A percentile compares a stretch with the other conserved stretches of the same genome.
Conservation (phyloP, 1,284 basidiomycete genomes). For the Tremellales sp. region DNA sequence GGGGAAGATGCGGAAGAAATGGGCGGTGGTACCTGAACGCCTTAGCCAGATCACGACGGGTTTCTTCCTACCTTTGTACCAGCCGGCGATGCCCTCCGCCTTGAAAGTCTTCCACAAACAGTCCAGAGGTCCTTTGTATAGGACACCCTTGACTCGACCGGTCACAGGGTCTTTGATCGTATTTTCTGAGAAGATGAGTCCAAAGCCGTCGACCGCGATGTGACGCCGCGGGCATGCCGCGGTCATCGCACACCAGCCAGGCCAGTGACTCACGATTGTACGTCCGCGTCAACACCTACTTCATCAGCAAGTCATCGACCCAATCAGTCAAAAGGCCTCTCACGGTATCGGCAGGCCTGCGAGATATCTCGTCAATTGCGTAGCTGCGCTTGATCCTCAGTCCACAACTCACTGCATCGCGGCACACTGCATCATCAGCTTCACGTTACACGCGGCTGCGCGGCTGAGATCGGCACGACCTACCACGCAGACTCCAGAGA, state of each 20-base stretch:
- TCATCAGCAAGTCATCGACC: slow-evolving; percentile 2
- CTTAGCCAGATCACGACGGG: not conserved
- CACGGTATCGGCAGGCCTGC: slow-evolving; percentile 34
- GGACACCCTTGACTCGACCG: slow-evolving; percentile 67
- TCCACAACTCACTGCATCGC: slow-evolving; percentile 74
- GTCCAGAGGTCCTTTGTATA: slow-evolving; percentile 90
- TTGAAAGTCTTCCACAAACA: slow-evolving; percentile 94
- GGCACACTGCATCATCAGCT: slow-evolving; percentile 58
- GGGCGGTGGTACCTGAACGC: slow-evolving; percentile 69
- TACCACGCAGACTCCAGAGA: slow-evolving; percentile 89
- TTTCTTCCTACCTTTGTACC: slow-evolving; percentile 73
- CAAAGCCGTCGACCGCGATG: not conserved
- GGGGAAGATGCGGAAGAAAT: slow-evolving; percentile 85
- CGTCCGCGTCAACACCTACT: slow-evolving; percentile 81
- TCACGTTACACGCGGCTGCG: not conserved
- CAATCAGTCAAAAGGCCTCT: not conserved
- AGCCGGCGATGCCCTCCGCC: slow-evolving; percentile 81
- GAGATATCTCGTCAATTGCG: too few relatives aligned
- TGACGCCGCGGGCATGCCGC: not conserved
- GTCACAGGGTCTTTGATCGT: slow-evolving; percentile 63
- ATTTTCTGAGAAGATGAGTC: slow-evolving; percentile 57
- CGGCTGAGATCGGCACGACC: slow-evolving; percentile 41
- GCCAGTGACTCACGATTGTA: slow-evolving; percentile 65
- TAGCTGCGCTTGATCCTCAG: not conserved
- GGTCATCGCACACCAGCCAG: not conserved